These are phyloP conservation scores for Scolecobasidium constrictum DNA, from an alignment of 2,329 filamentous ascomycete genomes.

Conservation along the genomic window DNA sequence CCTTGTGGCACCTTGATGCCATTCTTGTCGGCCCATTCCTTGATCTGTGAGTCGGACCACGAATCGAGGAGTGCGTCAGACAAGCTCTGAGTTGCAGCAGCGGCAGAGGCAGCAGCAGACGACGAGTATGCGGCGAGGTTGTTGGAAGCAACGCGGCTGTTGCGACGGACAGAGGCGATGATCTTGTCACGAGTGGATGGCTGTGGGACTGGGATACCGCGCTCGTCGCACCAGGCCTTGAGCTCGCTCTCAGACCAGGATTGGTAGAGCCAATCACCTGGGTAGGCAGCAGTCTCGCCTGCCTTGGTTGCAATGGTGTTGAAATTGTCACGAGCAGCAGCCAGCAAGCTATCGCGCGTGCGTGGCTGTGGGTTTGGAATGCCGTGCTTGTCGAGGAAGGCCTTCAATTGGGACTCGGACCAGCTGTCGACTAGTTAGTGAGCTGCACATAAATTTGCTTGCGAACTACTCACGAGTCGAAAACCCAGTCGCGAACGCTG, in stretches of 20 bases:
- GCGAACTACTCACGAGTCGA: slow-evolving; percentile 53
- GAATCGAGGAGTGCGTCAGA: slow-evolving; percentile 77
- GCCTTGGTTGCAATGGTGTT: slow-evolving; percentile 63
- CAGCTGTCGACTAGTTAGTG: slow-evolving; percentile 49
- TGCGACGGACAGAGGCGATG: slow-evolving; percentile 80
- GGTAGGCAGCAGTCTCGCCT: slow-evolving; percentile 74
- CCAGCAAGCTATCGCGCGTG: slow-evolving; percentile 70
- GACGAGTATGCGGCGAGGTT: slow-evolving; percentile 45
- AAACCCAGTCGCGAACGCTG: slow-evolving; percentile 78
- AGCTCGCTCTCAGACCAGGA: slow-evolving; percentile 88
- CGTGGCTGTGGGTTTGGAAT: slow-evolving; percentile 84
- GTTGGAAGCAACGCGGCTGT: slow-evolving; percentile 69
- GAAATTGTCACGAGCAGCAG: slow-evolving; percentile 70
- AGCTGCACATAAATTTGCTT: not conserved
- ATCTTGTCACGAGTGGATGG: slow-evolving; percentile 76
- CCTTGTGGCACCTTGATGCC: slow-evolving; percentile 83
- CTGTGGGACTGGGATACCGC: slow-evolving; percentile 78
- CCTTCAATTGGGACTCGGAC: slow-evolving; percentile 86
- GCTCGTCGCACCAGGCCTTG: slow-evolving; percentile 85
- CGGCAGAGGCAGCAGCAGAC: slow-evolving; percentile 46
- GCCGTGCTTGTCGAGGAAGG: slow-evolving; percentile 78
- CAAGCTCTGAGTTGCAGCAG: slow-evolving; percentile 58
- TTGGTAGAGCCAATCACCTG: slow-evolving; percentile 88
- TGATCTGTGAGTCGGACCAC: slow-evolving; percentile 84
- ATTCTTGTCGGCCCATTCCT: slow-evolving; percentile 89